Conservation (phyloP, 305 asterid genomes). For the Fraxinus sp. region DNA sequence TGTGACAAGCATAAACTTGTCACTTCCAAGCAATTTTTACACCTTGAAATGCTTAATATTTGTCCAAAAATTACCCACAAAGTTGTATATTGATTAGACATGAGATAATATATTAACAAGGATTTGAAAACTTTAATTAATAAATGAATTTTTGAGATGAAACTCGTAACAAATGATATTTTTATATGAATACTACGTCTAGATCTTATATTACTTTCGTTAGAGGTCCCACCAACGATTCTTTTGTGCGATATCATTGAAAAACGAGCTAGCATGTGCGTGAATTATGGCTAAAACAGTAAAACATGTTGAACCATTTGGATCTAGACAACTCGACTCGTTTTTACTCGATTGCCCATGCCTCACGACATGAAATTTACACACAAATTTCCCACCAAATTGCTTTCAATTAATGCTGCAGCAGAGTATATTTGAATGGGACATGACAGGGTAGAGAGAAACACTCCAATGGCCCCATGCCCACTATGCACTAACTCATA, state of each 20-base stretch:
- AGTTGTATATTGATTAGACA: background rate
- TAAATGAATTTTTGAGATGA: background rate
- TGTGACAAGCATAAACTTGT: background rate
- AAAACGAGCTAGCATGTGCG: background rate
- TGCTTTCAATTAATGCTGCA: conserved; percentile 18
- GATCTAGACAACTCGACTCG: background rate
- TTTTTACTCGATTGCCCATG: background rate
- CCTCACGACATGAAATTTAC: background rate
- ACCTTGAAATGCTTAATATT: background rate
- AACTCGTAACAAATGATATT: background rate
- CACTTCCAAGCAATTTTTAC: background rate
- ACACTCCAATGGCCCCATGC: conserved; percentile 13
- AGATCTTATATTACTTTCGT: background rate
- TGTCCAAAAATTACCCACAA: background rate
- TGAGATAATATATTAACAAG: background rate
- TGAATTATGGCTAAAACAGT: background rate
- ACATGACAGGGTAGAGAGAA: conserved; percentile 6
- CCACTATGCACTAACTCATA: conserved; percentile 12
- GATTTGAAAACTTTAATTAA: background rate
- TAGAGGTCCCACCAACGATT: background rate
- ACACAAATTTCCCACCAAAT: conserved; percentile 28
- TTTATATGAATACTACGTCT: background rate
- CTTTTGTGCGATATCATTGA: background rate
- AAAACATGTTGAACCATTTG: background rate
- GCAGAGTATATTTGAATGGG: conserved; percentile 19